phyloP scores from a whole-genome alignment of 75 land plant genomes.

The Selaginella moellendorffii region DNA sequence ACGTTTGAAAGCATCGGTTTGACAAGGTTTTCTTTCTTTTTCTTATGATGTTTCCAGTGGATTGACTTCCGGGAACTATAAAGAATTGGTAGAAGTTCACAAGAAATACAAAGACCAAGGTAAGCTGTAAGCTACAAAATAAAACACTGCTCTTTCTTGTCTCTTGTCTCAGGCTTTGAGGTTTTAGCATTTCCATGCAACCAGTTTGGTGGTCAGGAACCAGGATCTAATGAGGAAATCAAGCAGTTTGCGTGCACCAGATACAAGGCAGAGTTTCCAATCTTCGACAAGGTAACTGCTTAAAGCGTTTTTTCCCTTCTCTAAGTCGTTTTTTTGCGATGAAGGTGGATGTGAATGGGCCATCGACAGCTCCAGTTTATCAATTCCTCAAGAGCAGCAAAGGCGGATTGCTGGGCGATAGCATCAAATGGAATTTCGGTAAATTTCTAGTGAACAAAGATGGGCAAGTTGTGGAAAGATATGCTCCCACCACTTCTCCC shows the following conservation, averaged over 20 bases:
- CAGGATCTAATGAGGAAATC: constrained; percentile 46
- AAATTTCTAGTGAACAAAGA: constrained; percentile 63
- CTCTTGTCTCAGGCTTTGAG: constrained; percentile 53
- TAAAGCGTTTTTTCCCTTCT: no score
- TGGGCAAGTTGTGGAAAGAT: constrained; percentile 30
- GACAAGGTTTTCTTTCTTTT: neutral
- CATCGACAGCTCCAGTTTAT: neutral
- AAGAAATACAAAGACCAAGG: constrained; percentile 47
- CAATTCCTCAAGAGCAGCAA: neutral
- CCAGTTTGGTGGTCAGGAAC: constrained; percentile 69
- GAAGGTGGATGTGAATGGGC: constrained; percentile 7
- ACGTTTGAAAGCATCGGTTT: no score
- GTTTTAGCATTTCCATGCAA: constrained; percentile 92
- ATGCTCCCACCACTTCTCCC: constrained; percentile 56
- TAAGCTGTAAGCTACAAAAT: constrained; percentile 8
- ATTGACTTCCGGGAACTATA: constrained; percentile 1
- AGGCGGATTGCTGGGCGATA: constrained; percentile 27
- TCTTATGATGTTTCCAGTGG: constrained; percentile 1
- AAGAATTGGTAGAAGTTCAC: constrained; percentile 1
- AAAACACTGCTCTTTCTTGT: neutral
- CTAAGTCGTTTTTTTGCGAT: neutral
- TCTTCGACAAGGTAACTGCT: constrained; percentile 52
- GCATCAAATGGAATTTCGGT: constrained; percentile 80
- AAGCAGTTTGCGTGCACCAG: constrained; percentile 65
- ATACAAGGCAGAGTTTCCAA: constrained; percentile 71